Base-by-base conservation (phyloP, 139 green algal genomes). In the Medakamo hakoo region DNA sequence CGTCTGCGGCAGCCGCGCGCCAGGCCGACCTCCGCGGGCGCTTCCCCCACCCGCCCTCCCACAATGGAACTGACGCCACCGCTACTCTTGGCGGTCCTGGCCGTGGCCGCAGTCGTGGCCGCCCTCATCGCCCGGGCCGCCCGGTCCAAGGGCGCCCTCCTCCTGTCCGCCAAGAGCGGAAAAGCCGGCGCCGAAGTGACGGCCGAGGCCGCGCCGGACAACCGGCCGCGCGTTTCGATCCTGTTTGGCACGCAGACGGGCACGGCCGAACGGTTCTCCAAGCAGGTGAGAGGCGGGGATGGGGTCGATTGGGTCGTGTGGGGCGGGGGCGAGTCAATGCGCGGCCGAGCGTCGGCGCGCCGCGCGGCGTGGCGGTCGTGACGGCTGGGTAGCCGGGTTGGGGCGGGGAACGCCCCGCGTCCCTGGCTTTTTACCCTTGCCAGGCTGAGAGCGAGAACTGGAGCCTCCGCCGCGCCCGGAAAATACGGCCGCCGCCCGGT, bases 231-330 rank as follows among this genome's bases (percentile, higher is more conserved):
- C n/a, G 66, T 55, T 18, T 65, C 58, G 23, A 66, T 90, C 21
- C 63, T 88, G 49, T 90, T 77, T 63, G 79, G 80, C 30, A 88
- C 79, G 22, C 86, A 94, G 71, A 95, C 88, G 1, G 88, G 87
- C n/a, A 95, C 88, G 2, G 81, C 87, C 1, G 89, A 96, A 77
- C 73, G 86, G 23, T 96, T 96, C 63, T 71, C 79, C 59, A 95
- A 94, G 71, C 79, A 88, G 63, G 70, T 94, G 29, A 74, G 73
- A 4, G n/a, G n/a, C n/a, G 40, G 48, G 48, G 18, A 56, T 21
- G 16, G 25, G 2, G 69, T 57, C n/a, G n/a, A n/a, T n/a, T n/a
- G n/a, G n/a, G n/a, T n/a, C n/a, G n/a, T n/a, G n/a, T n/a, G n/a
- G n/a, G n/a, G n/a, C n/a, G n/a, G n/a, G n/a, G n/a, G n/a, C n/a